Percentiles rank a stretch among this genome's conserved stretches.
Evolutionary conservation across 2,329 filamentous ascomycete genomes (phyloP).

Genomic region (Xenoacremonium recifei): DNA sequence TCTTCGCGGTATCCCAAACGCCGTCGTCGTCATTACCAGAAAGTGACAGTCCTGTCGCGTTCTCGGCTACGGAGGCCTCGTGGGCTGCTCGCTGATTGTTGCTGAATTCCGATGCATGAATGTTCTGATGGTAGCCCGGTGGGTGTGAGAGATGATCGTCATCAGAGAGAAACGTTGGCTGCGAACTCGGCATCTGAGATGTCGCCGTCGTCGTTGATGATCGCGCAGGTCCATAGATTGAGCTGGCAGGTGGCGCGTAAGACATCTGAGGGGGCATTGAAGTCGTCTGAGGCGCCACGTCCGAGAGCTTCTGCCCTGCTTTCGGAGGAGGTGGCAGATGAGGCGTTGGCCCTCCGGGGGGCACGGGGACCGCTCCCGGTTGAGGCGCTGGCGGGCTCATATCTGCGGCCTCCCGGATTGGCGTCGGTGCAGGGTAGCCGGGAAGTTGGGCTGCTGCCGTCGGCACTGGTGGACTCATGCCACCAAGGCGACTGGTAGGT

Average conservation of each 20-base stretch:
- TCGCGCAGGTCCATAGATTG: constrained; percentile 42
- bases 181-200: constrained; percentile 24
- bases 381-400: constrained; percentile 53
- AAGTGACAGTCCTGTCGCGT: constrained; percentile 12
- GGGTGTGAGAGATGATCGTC: constrained; percentile 42
- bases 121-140: constrained; percentile 57
- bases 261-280: constrained; percentile 47
- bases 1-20: constrained; percentile 58
- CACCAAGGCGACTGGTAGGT: constrained; percentile 46
- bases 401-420: constrained; percentile 35
- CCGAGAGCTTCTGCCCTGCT: constrained; percentile 42
- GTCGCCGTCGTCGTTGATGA: constrained; percentile 42
- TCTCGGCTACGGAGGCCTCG: constrained; percentile 30
- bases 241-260: constrained; percentile 44
- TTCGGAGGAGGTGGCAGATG: constrained; percentile 51
- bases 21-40: constrained; percentile 37
- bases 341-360: constrained; percentile 27
- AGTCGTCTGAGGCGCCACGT: constrained; percentile 33
- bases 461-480: constrained; percentile 40
- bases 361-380: constrained; percentile 53
- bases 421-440: constrained; percentile 39
- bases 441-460: constrained; percentile 38
- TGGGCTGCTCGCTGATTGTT: constrained; percentile 45
- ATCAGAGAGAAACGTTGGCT: constrained; percentile 25
- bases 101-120: constrained; percentile 50